Evolutionary conservation across 2,329 filamentous ascomycete genomes (phyloP), one percentile per base, ranked within the genome.

Genomic region (Gnomoniopsis sp.): DNA sequence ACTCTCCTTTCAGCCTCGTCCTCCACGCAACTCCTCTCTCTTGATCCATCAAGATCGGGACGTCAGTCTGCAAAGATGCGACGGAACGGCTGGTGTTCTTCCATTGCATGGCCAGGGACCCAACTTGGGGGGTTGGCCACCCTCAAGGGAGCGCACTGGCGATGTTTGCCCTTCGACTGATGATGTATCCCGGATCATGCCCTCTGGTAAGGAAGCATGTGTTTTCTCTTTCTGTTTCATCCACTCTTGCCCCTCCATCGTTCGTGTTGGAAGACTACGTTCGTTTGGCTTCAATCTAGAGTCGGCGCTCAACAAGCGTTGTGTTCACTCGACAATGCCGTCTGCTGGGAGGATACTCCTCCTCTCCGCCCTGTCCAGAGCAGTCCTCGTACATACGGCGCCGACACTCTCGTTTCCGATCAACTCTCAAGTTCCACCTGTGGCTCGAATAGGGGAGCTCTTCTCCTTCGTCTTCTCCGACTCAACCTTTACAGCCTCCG

Each of bases 381-480:
- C 73, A 36, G 70, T 69, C n/a, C 63, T 50, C n/a, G 50, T 62
- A n/a, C 7, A 59, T 41, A 71, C 75, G 54, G 67, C 71, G 19
- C 82, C 82, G 12, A 67, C 71, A 23, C 68, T 79, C 50, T 75
- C 78, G 49, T 93, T 93, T 65, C 91, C 91, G 1, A 80, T 96
- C 71, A 96, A 95, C 72, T 87, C 90, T 2, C 92, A 96, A 71
- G 81, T 96, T 1, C 91, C 91, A 34, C 88, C 88, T 3, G 88
- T 93, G 55, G 91, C 90, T 21, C 83, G 89, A 64, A 78, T 89
- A 60, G 83, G 81, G 44, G 69, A 87, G 65, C 78, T 80, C 2
- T 95, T 91, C 72, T 82, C 78, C 11, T 91, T 93, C 68, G 78
- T 83, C 33, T 89, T 96, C 67, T 88, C 89, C 11, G 72, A 79